Evolutionary conservation across 1,139 yeast species (phyloP).

Genomic region (Hyphopichia buzzinii): DNA sequence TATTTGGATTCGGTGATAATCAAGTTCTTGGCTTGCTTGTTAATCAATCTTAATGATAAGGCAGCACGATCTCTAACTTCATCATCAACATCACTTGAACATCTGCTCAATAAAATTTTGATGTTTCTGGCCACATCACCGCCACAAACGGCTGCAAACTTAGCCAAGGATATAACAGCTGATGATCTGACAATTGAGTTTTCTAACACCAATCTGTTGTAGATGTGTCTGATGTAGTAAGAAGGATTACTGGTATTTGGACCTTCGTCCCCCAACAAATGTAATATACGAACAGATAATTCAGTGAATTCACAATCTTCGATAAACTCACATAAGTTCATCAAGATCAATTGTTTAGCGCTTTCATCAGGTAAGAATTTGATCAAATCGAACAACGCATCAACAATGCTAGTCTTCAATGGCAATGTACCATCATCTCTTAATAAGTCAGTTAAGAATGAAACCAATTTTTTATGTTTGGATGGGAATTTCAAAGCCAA

Average conservation of each 20-base stretch:
- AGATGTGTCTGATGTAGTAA: constrained; percentile 89
- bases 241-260: constrained; percentile 87
- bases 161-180: constrained; percentile 89
- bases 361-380: constrained; percentile 71
- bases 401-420: constrained; percentile 85
- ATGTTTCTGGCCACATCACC: constrained; percentile 67
- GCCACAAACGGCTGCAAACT: constrained; percentile 82
- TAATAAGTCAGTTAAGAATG: constrained; percentile 79
- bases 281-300: constrained; percentile 85
- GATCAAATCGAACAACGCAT: constrained; percentile 86
- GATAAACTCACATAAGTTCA: constrained; percentile 90
- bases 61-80: constrained; percentile 99
- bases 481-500: constrained; percentile 91
- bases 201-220: constrained; percentile 93
- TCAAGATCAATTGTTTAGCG: constrained; percentile 82
- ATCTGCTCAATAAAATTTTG: constrained; percentile 73
- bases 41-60: constrained; percentile 69
- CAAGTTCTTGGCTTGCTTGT: constrained; percentile 48
- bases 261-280: constrained; percentile 91
- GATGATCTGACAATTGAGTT: constrained; percentile 94
- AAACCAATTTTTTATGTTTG: constrained; percentile 79
- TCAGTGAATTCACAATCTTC: constrained; percentile 98
- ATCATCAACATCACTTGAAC: constrained; percentile 86
- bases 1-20: constrained; percentile 68
- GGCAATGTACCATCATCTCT: constrained; percentile 88